Conservation (phyloP, 345 rosid species). For the Clarkia xantiana region DNA sequence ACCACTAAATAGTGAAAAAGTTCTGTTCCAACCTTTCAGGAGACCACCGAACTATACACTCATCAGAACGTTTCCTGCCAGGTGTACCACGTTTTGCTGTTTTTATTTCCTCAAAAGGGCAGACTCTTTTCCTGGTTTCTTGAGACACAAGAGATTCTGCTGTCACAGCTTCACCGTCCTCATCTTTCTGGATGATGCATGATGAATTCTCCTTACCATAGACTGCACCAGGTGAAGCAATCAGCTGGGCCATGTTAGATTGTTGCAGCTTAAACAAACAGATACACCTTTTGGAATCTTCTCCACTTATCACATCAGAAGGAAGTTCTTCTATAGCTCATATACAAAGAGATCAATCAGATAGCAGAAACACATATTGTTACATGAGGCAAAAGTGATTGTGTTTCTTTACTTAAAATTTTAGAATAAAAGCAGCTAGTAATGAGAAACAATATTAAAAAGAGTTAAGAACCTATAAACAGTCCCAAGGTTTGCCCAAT, state of each 20-base stretch:
- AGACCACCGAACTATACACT: slow-evolving; percentile 40
- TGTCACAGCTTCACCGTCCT: slow-evolving; percentile 17
- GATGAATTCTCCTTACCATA: slow-evolving; percentile 6
- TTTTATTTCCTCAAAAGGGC: slow-evolving; percentile 15
- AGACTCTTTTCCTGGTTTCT: slow-evolving; percentile 27
- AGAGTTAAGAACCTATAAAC: too few relatives aligned
- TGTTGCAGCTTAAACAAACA: slow-evolving; percentile 29
- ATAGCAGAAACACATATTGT: background rate
- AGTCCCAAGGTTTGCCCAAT: too few relatives aligned
- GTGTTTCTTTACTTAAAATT: background rate
- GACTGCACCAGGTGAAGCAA: background rate
- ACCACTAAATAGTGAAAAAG: slow-evolving; percentile 5
- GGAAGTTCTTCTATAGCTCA: slow-evolving; percentile 2
- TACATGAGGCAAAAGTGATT: background rate
- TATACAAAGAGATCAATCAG: background rate
- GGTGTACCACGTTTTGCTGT: slow-evolving; percentile 10
- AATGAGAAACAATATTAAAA: too few relatives aligned
- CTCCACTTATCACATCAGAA: slow-evolving; percentile 8
- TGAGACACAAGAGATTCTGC: slow-evolving; percentile 13
- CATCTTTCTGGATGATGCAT: slow-evolving; percentile 15
- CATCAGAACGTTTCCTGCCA: slow-evolving; percentile 14
- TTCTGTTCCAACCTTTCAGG: slow-evolving; percentile 34
- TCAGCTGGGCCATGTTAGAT: slow-evolving; percentile 30
- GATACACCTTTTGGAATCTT: slow-evolving; percentile 21
- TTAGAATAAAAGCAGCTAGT: too few relatives aligned